These are phyloP conservation scores for Gastrodia elata DNA, from an alignment of 106 monocot genomes.

Conservation along the genomic window DNA sequence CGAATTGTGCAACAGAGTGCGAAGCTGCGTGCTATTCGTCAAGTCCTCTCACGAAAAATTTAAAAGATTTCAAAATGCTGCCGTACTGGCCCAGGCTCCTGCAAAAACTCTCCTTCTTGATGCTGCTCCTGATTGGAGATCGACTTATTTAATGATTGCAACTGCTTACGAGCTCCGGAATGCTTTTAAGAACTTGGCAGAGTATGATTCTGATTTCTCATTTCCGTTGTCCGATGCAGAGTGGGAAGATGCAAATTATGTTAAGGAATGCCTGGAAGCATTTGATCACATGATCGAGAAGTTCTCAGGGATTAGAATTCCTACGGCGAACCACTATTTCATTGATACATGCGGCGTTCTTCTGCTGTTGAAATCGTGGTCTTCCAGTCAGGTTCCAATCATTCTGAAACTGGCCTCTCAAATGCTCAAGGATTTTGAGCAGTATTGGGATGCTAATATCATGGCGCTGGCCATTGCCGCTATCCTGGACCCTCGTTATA, in stretches of 20 bases:
- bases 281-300: constrained; percentile 54
- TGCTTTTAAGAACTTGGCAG: constrained; percentile 40
- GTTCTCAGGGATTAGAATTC: constrained; percentile 33
- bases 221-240: constrained; percentile 28
- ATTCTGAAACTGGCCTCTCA: constrained; percentile 41
- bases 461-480: constrained; percentile 61
- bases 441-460: constrained; percentile 54
- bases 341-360: constrained; percentile 71
- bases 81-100: constrained; percentile 24
- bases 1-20: constrained; percentile 32
- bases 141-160: constrained; percentile 65
- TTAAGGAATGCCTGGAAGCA: constrained; percentile 47
- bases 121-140: constrained; percentile 37
- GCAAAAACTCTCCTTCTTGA: constrained; percentile 46
- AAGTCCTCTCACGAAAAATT: constrained; percentile 48
- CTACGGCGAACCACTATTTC: constrained; percentile 69
- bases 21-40: constrained; percentile 44
- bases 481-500: constrained; percentile 81
- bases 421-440: constrained; percentile 72
- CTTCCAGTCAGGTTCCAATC: constrained; percentile 24
- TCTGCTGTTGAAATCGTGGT: constrained; percentile 51
- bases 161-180: constrained; percentile 46
- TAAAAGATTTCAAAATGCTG: constrained; percentile 36
- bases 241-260: constrained; percentile 52
- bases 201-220: constrained; percentile 28